A percentile compares a stretch with the other conserved stretches of the same genome.
phyloP scores from a whole-genome alignment of 2,329 filamentous ascomycete species.

The Fusarium musae region DNA sequence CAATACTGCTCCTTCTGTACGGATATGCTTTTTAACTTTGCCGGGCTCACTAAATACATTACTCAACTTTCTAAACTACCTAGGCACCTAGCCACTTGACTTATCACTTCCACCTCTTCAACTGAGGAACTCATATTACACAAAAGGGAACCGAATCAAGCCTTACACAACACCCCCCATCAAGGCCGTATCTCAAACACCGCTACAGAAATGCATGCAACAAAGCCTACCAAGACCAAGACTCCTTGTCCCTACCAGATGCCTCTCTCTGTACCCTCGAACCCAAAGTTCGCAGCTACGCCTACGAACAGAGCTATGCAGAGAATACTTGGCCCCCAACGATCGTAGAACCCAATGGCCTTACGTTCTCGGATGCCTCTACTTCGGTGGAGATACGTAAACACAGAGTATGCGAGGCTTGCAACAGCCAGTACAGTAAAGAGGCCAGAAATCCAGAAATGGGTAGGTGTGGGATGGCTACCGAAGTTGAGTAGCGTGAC shows the following conservation, averaged over 20 bases:
- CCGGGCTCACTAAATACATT: neutral
- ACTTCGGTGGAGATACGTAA: constrained; percentile 89
- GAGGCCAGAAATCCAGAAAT: constrained; percentile 75
- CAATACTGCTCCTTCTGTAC: constrained; percentile 1
- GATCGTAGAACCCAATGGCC: constrained; percentile 92
- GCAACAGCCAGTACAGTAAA: constrained; percentile 86
- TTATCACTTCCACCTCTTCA: constrained; percentile 3
- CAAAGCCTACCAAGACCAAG: constrained; percentile 3
- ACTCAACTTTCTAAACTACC: neutral
- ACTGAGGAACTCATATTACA: neutral
- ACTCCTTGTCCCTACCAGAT: constrained; percentile 56
- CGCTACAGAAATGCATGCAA: neutral
- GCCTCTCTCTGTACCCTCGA: constrained; percentile 72
- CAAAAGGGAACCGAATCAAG: constrained; percentile 5
- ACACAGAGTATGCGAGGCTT: constrained; percentile 84
- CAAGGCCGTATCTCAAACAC: constrained; percentile 11
- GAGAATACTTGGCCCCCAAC: constrained; percentile 82
- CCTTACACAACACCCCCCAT: neutral
- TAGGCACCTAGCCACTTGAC: neutral
- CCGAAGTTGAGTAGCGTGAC: constrained; percentile 87
- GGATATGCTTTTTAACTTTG: neutral
- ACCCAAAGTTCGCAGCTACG: constrained; percentile 81
- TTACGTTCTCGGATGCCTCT: constrained; percentile 83
- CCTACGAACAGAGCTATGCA: constrained; percentile 79
- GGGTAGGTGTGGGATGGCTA: constrained; percentile 63